Percentiles rank a stretch among this genome's conserved stretches.
These are phyloP conservation scores for Bonia amplexicaulis DNA, from an alignment of 176 grass and related monocot species.

Conservation along the genomic window DNA sequence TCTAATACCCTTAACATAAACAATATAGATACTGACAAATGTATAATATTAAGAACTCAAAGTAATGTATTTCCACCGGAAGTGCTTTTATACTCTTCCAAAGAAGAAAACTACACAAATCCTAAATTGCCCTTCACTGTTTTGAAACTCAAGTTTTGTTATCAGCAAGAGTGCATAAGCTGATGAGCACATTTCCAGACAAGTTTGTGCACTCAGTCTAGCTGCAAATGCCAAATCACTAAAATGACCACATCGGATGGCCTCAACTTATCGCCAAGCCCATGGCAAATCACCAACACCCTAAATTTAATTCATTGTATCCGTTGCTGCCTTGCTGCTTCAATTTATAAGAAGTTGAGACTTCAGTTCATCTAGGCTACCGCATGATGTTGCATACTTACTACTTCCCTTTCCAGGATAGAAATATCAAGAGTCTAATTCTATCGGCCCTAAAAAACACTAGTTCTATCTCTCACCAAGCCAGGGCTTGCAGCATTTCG, in stretches of 20 bases:
- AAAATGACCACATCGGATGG: not conserved
- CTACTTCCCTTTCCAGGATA: not conserved
- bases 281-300: not conserved
- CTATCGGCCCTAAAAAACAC: not conserved
- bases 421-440: not conserved
- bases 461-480: not conserved
- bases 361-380: not conserved
- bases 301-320: not conserved
- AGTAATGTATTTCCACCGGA: not conserved
- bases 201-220: not conserved
- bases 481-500: not conserved
- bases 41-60: not conserved
- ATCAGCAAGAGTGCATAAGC: not conserved
- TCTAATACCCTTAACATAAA: no score
- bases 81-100: not conserved
- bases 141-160: not conserved
- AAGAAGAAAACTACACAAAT: not conserved
- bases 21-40: not conserved
- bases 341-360: not conserved
- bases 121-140: not conserved
- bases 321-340: not conserved
- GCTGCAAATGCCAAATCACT: not conserved
- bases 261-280: not conserved
- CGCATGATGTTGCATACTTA: not conserved
- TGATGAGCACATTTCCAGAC: not conserved